These are phyloP conservation scores for Aspergillus vadensis DNA, from an alignment of 2,329 filamentous ascomycete genomes.

Conservation along the genomic window DNA sequence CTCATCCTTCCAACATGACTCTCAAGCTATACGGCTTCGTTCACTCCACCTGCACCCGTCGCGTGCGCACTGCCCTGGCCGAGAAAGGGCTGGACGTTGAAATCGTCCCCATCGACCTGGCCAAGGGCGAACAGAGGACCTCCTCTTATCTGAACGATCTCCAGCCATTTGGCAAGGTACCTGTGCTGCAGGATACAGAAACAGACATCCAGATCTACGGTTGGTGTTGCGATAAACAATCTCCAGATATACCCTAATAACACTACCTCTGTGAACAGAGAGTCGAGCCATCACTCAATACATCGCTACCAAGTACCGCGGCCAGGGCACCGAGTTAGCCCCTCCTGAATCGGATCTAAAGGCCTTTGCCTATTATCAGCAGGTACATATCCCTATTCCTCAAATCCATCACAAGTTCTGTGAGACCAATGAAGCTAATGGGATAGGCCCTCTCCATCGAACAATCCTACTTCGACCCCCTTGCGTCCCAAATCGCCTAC, in stretches of 20 bases:
- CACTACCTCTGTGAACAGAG: conserved; percentile 15
- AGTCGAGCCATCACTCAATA: conserved; percentile 40
- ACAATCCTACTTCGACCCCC: conserved; percentile 26
- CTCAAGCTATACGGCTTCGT: conserved; percentile 35
- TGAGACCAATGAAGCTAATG: neutral
- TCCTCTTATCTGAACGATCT: conserved; percentile 24
- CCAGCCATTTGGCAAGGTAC: conserved; percentile 41
- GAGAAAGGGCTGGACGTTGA: conserved; percentile 36
- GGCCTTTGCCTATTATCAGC: conserved; percentile 28
- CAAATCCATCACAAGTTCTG: no score
- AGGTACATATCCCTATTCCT: conserved; percentile 9
- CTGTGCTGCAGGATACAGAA: conserved; percentile 38
- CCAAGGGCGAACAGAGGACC: conserved; percentile 30
- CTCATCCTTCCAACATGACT: conserved; percentile 23
- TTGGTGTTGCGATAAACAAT: neutral
- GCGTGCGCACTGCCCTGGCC: conserved; percentile 30
- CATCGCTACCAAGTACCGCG: conserved; percentile 23
- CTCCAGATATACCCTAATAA: no score
- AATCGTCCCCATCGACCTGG: conserved; percentile 28
- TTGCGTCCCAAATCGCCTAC: conserved; percentile 14
- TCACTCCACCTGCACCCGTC: conserved; percentile 26
- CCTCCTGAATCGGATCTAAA: conserved; percentile 20
- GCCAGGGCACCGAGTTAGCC: conserved; percentile 17
- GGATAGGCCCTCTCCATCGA: conserved; percentile 31
- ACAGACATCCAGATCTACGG: conserved; percentile 28